Evolutionary conservation across 352 stramenopile genomes (phyloP), one percentile per base, ranked within the genome.

Genomic region (Globisporangium iwayamae): DNA sequence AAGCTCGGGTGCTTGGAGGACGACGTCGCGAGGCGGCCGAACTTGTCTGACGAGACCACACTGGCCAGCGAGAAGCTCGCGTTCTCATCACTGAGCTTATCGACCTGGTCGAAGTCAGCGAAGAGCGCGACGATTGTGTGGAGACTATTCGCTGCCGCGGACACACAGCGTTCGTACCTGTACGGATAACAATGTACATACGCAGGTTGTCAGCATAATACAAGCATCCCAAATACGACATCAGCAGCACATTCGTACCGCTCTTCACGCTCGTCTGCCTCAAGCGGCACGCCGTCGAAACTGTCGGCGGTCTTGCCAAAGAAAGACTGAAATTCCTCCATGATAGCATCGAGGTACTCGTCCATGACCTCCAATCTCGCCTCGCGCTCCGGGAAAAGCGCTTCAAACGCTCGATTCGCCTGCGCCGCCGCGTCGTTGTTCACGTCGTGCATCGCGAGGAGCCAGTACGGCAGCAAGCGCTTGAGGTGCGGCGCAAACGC

Each of bases 1-100:
- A 94, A 94, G 51, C 85, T 91, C 20, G 74, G 63, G 55, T 92
- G 87, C 71, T 94, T 94, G 0, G 83, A 92, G 3, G 80, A 75
- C 13, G 75, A 69, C 2, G 77, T 80, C 5, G 79, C 78, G 25
- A 92, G 71, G 3, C 70, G 71, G 11, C 63, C 72, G 50, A 94
- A 91, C 43, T 83, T 82, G 60, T 89, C 79, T 0, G 79, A 83
- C 1, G 73, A 81, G 13, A 91, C 70, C 0, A 93, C 72, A 2
- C 63, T 67, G 2, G 77, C 78, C 46, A 91, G 72, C 0, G 81
- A 79, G 46, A 72, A 76, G 9, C 39, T 65, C 16, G 55, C 63
- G 10, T 75, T 63, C 39, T 72, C 65, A 45, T 81, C 75, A 22
- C 63, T 72, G 28, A 91, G 62, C 52, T 77, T 79, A 41, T 74